A percentile compares a stretch with the other conserved stretches of the same genome.
phyloP scores from a whole-genome alignment of 805 yeast genomes.

The Nematodospora valgi region DNA sequence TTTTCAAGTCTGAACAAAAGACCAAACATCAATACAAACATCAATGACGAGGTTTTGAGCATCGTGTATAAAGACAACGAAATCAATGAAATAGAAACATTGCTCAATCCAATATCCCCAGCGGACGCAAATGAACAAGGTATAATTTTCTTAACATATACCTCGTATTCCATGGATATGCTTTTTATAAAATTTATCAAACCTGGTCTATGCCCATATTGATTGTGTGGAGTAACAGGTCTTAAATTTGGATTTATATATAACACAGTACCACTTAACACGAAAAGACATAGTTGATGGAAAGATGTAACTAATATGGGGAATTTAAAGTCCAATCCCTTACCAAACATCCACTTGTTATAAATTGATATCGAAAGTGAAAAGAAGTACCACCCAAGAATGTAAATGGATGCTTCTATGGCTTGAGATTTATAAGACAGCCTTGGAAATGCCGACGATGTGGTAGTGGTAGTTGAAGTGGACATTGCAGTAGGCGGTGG shows the following conservation, averaged over 20 bases:
- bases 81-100: slow-evolving; percentile 74
- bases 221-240: slow-evolving; percentile 22
- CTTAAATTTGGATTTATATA: slow-evolving; percentile 47
- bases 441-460: not conserved
- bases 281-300: slow-evolving; percentile 73
- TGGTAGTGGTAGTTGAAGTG: too few species aligned
- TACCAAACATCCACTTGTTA: slow-evolving; percentile 97
- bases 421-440: slow-evolving; percentile 1
- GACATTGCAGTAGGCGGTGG: not conserved
- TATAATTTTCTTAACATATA: slow-evolving; percentile 52
- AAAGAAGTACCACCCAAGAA: slow-evolving; percentile 65
- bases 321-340: slow-evolving; percentile 70
- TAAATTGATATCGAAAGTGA: slow-evolving; percentile 72
- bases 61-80: slow-evolving; percentile 86
- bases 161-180: slow-evolving; percentile 14
- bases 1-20: slow-evolving; percentile 75
- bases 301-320: slow-evolving; percentile 82
- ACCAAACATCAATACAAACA: slow-evolving; percentile 88
- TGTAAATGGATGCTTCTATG: slow-evolving; percentile 26
- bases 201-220: not conserved
- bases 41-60: slow-evolving; percentile 84
- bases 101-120: slow-evolving; percentile 92
- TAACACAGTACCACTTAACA: slow-evolving; percentile 47
- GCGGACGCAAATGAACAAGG: slow-evolving; percentile 89
- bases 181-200: slow-evolving; percentile 1